Percentiles rank a stretch among this genome's conserved stretches.
Conservation (phyloP, 371 early-diverging fungal species). For the Blyttiomyces sp. region DNA sequence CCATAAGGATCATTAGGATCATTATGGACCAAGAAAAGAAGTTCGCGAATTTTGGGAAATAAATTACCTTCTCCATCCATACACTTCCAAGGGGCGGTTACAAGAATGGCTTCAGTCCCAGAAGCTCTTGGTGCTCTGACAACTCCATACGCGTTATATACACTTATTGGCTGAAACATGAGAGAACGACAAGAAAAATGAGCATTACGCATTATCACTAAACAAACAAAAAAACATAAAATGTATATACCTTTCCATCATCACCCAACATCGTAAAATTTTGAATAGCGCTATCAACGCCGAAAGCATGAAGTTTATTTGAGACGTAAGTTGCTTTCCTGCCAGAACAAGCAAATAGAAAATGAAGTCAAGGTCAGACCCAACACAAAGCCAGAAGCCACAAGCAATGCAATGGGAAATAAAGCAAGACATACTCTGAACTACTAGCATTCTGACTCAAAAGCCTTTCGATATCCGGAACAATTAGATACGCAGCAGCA, state of each 20-base stretch:
- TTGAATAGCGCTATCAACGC: conserved; percentile 33
- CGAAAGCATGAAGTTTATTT: conserved; percentile 9
- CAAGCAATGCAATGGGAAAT: too few species aligned
- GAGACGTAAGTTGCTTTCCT: conserved; percentile 28
- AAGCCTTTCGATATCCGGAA: neutral
- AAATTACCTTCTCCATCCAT: conserved; percentile 49
- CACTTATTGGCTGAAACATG: neutral
- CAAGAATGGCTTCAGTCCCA: conserved; percentile 84
- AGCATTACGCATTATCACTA: neutral
- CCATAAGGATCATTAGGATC: neutral
- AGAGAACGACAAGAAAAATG: neutral
- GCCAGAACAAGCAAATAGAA: neutral
- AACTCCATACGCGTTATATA: conserved; percentile 76
- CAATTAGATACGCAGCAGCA: neutral
- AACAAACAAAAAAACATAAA: neutral
- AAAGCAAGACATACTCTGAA: too few species aligned
- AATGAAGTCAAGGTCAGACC: too few species aligned
- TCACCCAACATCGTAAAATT: conserved; percentile 6
- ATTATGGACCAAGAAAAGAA: conserved; percentile 1
- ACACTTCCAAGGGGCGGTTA: conserved; percentile 71
- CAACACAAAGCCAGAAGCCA: too few species aligned
- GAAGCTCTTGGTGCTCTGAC: conserved; percentile 82
- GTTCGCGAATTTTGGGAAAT: too few species aligned
- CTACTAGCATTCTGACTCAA: too few species aligned
- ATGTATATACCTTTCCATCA: neutral